Conservation (phyloP, 371 early-diverging fungal species). For the Mucor mucedo region DNA sequence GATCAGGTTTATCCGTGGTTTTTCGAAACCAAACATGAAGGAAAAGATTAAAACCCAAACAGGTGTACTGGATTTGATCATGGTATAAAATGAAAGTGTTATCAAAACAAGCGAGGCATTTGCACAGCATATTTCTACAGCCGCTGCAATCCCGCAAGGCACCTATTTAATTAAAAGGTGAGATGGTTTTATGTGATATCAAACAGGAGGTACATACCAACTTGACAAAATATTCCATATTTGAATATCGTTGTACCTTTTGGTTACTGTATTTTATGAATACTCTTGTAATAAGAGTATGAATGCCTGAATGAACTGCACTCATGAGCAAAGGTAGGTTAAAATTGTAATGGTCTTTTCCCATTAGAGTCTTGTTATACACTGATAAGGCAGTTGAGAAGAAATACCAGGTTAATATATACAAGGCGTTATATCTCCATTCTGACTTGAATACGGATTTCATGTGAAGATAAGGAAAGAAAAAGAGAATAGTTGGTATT, state of each 20-base stretch:
- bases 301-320: conserved; percentile 69
- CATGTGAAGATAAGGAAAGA: background rate
- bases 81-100: conserved; percentile 93
- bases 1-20: conserved; percentile 63
- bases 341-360: conserved; percentile 71
- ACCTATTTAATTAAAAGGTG: conserved; percentile 41
- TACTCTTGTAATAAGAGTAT: conserved; percentile 60
- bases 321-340: conserved; percentile 87
- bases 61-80: conserved; percentile 91
- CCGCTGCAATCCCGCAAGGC: conserved; percentile 90
- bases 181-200: too few species aligned
- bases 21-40: conserved; percentile 85
- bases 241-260: conserved; percentile 24
- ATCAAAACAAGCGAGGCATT: conserved; percentile 84
- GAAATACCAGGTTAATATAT: conserved; percentile 63
- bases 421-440: conserved; percentile 42
- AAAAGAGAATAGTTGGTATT: background rate
- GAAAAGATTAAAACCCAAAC: conserved; percentile 91
- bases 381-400: conserved; percentile 80
- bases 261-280: conserved; percentile 49
- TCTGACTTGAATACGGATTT: conserved; percentile 1
- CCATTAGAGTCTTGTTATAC: conserved; percentile 85
- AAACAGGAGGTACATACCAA: conserved; percentile 45
- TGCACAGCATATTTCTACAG: conserved; percentile 88
- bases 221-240: conserved; percentile 51